A percentile compares a stretch with the other conserved stretches of the same genome.
Conservation (phyloP, 768 basidiomycete genomes). For the Lactifluus echinatus region DNA sequence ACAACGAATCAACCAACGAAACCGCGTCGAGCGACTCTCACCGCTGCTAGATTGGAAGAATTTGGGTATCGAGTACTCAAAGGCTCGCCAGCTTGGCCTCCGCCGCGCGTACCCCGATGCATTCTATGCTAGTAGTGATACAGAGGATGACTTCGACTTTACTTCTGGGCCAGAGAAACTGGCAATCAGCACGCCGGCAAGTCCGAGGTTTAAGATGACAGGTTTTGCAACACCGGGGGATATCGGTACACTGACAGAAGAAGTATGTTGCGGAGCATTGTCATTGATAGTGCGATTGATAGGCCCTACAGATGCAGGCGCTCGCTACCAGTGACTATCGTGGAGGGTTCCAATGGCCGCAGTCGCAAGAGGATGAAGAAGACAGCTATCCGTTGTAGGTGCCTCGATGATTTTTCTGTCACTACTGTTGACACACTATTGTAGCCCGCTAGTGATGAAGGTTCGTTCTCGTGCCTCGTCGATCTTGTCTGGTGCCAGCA, state of each 20-base stretch:
- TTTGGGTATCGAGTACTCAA: conserved; percentile 93
- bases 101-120: conserved; percentile 93
- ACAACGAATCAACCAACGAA: conserved; percentile 97
- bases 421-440: conserved; percentile 7
- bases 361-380: conserved; percentile 69
- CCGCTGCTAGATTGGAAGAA: conserved; percentile 98
- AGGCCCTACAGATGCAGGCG: conserved; percentile 61
- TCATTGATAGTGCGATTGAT: neutral
- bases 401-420: conserved; percentile 13
- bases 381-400: conserved; percentile 85
- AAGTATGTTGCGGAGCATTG: conserved; percentile 36
- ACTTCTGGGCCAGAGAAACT: conserved; percentile 58
- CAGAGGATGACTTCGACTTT: conserved; percentile 47
- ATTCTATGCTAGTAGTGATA: conserved; percentile 61
- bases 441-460: conserved; percentile 83
- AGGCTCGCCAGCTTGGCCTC: conserved; percentile 85
- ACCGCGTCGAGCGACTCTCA: conserved; percentile 89
- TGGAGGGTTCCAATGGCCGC: conserved; percentile 51
- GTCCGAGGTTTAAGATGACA: conserved; percentile 63
- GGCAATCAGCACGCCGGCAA: conserved; percentile 77
- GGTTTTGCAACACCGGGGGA: conserved; percentile 91
- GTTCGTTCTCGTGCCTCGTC: conserved; percentile 77
- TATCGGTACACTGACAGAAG: conserved; percentile 82
- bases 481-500: conserved; percentile 66
- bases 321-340: conserved; percentile 82